Conservation (phyloP, 2,329 filamentous ascomycete genomes). For the Fusarium sp. region DNA sequence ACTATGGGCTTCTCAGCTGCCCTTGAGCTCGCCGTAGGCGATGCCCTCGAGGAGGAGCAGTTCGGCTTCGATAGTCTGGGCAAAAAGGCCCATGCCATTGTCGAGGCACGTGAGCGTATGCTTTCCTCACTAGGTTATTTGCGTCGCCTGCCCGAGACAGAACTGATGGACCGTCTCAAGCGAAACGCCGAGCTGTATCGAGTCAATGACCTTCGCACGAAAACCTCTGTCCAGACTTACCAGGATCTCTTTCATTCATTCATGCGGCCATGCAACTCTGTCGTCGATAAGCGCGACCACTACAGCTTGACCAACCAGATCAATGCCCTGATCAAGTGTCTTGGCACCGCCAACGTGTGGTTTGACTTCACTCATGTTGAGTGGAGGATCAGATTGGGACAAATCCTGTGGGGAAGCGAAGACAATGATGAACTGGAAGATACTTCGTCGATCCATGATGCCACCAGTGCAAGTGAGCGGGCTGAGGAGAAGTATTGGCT, state of each 20-base stretch:
- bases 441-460: slow-evolving; percentile 62
- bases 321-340: slow-evolving; percentile 71
- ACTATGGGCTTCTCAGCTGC: slow-evolving; percentile 77
- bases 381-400: slow-evolving; percentile 78
- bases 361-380: slow-evolving; percentile 79
- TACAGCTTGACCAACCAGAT: slow-evolving; percentile 77
- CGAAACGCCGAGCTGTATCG: slow-evolving; percentile 67
- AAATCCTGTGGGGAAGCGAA: slow-evolving; percentile 73
- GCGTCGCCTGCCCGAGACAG: slow-evolving; percentile 66
- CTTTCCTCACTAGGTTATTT: slow-evolving; percentile 64
- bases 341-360: slow-evolving; percentile 75
- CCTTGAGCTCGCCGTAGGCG: slow-evolving; percentile 72
- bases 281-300: slow-evolving; percentile 67
- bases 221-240: slow-evolving; percentile 68
- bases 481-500: slow-evolving; percentile 75
- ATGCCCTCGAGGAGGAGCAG: slow-evolving; percentile 72
- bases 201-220: slow-evolving; percentile 62
- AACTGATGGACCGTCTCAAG: slow-evolving; percentile 68
- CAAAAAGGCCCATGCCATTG: slow-evolving; percentile 64
- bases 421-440: slow-evolving; percentile 65
- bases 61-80: slow-evolving; percentile 68
- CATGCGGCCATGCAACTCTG: slow-evolving; percentile 66
- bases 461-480: slow-evolving; percentile 60
- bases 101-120: slow-evolving; percentile 68
- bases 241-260: slow-evolving; percentile 71